These are phyloP conservation scores for Blastobotrys apis DNA, from an alignment of 1,139 yeast species.

Conservation along the genomic window DNA sequence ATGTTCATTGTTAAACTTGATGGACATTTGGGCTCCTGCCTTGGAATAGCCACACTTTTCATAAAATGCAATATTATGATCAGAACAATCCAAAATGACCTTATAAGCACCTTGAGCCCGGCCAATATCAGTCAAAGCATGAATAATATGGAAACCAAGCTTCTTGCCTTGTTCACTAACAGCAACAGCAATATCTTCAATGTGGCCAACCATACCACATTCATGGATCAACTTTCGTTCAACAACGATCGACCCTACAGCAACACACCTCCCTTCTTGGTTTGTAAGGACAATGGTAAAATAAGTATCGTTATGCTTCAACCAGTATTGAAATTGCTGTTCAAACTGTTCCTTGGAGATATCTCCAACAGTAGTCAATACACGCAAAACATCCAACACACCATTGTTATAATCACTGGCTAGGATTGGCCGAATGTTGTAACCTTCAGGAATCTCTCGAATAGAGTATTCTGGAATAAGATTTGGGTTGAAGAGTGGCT, in stretches of 20 bases:
- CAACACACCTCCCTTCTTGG: slow-evolving; percentile 36
- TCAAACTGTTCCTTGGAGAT: slow-evolving; percentile 42
- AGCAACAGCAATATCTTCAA: slow-evolving; percentile 89
- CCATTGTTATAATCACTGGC: slow-evolving; percentile 46
- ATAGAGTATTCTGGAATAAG: slow-evolving; percentile 30
- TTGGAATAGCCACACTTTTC: slow-evolving; percentile 68
- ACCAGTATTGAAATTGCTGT: slow-evolving; percentile 48
- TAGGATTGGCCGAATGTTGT: slow-evolving; percentile 47
- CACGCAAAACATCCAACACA: slow-evolving; percentile 48
- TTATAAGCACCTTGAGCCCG: slow-evolving; percentile 69
- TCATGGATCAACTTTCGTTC: slow-evolving; percentile 59
- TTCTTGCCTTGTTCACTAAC: slow-evolving; percentile 74
- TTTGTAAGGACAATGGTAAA: slow-evolving; percentile 50
- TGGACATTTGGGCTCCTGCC: slow-evolving; percentile 67
- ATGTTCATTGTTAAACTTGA: slow-evolving; percentile 26
- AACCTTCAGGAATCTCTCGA: slow-evolving; percentile 47
- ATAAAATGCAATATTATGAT: slow-evolving; percentile 75
- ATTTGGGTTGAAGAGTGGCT: slow-evolving; percentile 26
- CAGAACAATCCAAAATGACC: slow-evolving; percentile 83
- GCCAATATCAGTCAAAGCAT: slow-evolving; percentile 58
- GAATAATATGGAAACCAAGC: slow-evolving; percentile 66
- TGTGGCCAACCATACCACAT: slow-evolving; percentile 86
- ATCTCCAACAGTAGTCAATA: slow-evolving; percentile 57
- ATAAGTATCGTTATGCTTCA: slow-evolving; percentile 43
- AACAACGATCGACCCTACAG: slow-evolving; percentile 43